phyloP scores from a whole-genome alignment of 129 eudicot species.

The Glebionis coronaria region DNA sequence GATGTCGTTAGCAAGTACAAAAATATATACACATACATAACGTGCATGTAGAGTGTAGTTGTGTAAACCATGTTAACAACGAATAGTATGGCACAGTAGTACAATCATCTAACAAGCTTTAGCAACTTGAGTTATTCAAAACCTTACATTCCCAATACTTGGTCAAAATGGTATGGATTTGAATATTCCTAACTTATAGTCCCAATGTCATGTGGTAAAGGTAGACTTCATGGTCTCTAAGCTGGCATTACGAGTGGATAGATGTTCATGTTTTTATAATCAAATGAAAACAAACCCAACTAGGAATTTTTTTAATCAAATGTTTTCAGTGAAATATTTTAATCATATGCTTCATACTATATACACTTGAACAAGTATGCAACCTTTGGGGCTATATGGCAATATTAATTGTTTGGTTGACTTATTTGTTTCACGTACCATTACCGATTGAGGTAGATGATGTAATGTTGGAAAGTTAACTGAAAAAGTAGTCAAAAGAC shows the following conservation, averaged over 20 bases:
- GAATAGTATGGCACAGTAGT: background rate
- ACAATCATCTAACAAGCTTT: background rate
- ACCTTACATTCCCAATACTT: slow-evolving; percentile 22
- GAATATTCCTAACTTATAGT: slow-evolving; percentile 30
- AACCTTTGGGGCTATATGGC: slow-evolving; percentile 2
- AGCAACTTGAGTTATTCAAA: slow-evolving; percentile 29
- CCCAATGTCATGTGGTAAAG: slow-evolving; percentile 34
- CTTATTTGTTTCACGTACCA: background rate
- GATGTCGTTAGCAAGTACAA: background rate
- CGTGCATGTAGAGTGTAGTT: slow-evolving; percentile 13
- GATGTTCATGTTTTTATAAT: slow-evolving; percentile 4
- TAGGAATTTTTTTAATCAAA: slow-evolving; percentile 17
- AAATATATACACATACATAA: background rate
- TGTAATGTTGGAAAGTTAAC: slow-evolving; percentile 12
- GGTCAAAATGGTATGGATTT: slow-evolving; percentile 18
- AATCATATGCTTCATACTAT: slow-evolving; percentile 2
- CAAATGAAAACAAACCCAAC: slow-evolving; percentile 29
- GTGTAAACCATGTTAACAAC: slow-evolving; percentile 6
- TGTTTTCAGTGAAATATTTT: background rate
- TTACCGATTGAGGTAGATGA: background rate
- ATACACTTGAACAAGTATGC: slow-evolving; percentile 9
- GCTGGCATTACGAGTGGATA: slow-evolving; percentile 29
- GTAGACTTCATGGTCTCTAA: slow-evolving; percentile 28
- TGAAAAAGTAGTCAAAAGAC: slow-evolving; percentile 17
- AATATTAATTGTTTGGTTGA: slow-evolving; percentile 5